These are phyloP conservation scores for Stagonosporopsis vannaccii DNA, from an alignment of 2,329 filamentous ascomycete genomes.

Conservation along the genomic window DNA sequence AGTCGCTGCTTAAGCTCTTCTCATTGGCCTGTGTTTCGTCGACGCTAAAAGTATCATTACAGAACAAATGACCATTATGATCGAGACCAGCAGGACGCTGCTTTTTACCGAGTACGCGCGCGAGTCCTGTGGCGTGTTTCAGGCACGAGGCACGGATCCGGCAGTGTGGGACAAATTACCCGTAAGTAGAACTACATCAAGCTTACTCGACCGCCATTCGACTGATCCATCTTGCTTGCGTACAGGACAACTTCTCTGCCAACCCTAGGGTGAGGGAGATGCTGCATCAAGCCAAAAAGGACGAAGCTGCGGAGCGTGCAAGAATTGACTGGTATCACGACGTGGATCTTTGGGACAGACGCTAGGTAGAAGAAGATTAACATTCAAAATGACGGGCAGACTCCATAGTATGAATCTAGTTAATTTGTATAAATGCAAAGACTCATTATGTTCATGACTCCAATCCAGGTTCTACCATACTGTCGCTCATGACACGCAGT, in stretches of 20 bases:
- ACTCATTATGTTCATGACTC: neutral
- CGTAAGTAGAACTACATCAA: conserved; percentile 24
- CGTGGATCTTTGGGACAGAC: conserved; percentile 2
- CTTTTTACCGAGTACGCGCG: conserved; percentile 50
- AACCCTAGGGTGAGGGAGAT: conserved; percentile 47
- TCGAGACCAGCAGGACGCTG: conserved; percentile 50
- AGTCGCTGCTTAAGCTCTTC: neutral
- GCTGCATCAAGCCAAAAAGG: conserved; percentile 39
- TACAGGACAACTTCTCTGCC: conserved; percentile 46
- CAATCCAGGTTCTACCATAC: conserved; percentile 4
- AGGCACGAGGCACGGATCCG: conserved; percentile 47
- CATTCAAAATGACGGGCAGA: no score
- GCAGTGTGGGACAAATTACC: conserved; percentile 50
- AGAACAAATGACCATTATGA: conserved; percentile 51
- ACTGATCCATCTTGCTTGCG: neutral
- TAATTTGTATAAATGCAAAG: neutral
- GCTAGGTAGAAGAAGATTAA: neutral
- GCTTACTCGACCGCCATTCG: neutral
- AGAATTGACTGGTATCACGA: neutral
- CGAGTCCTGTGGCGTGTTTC: conserved; percentile 44
- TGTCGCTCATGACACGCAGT: neutral
- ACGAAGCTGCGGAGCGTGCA: conserved; percentile 34
- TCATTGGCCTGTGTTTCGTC: neutral
- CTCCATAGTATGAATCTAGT: no score
- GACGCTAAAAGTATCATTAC: conserved; percentile 50